Conservation (phyloP, 306 rosid species). For the Cicer bijugum region DNA sequence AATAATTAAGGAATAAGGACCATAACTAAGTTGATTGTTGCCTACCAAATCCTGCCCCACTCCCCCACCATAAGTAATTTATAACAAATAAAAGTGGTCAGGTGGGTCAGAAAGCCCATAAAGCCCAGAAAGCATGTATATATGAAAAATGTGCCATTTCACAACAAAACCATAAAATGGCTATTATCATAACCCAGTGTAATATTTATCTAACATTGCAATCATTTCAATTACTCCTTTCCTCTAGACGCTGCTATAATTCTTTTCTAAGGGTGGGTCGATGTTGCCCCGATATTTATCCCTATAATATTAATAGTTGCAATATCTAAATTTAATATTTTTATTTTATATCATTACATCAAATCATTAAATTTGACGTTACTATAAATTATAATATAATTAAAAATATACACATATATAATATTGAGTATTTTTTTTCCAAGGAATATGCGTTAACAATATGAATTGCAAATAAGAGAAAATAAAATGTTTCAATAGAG, state of each 20-base stretch:
- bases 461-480: no score
- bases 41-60: slow-evolving; percentile 57
- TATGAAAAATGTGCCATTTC: slow-evolving; percentile 4
- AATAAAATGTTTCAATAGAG: no score
- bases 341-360: no score
- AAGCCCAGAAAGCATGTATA: slow-evolving; percentile 16
- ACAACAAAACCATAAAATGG: slow-evolving; percentile 44
- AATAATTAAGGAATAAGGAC: slow-evolving; percentile 47
- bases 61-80: slow-evolving; percentile 52
- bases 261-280: no score
- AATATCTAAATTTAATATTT: no score
- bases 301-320: no score
- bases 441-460: no score
- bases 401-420: background rate
- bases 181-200: slow-evolving; percentile 33
- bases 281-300: no score
- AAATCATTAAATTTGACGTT: no score
- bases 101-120: slow-evolving; percentile 35
- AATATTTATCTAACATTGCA: slow-evolving; percentile 21
- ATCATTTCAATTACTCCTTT: slow-evolving; percentile 48
- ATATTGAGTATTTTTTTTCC: no score
- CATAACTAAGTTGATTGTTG: slow-evolving; percentile 36
- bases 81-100: background rate
- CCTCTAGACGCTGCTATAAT: slow-evolving; percentile 34
- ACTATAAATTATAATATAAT: no score